Percentiles rank a stretch among this genome's conserved stretches.
phyloP scores from a whole-genome alignment of 2,329 filamentous ascomycete species.

The Colletotrichum magnum region DNA sequence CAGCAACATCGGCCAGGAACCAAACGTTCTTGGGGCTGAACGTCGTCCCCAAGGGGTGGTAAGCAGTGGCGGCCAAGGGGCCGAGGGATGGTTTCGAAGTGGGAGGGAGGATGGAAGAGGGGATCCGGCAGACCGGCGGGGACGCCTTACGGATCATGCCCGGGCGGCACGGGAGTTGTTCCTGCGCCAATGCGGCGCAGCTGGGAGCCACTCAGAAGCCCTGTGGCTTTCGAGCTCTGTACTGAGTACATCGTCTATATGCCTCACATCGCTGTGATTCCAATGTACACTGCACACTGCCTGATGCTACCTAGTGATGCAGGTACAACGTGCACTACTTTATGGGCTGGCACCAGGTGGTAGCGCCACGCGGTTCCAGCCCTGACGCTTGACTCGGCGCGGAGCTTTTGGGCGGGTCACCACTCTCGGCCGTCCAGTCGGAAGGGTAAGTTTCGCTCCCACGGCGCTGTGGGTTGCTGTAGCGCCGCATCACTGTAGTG shows the following conservation, averaged over 20 bases:
- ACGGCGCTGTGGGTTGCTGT: background rate
- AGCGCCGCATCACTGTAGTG: slow-evolving; percentile 7
- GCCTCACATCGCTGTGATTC: background rate
- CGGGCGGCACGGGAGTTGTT: slow-evolving; percentile 5
- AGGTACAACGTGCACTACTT: slow-evolving; percentile 24
- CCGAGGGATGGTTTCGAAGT: slow-evolving; percentile 3
- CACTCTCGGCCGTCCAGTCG: slow-evolving; percentile 32
- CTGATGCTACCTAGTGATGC: slow-evolving; percentile 29
- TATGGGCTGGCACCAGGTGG: too few species aligned
- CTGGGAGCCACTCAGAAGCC: too few species aligned
- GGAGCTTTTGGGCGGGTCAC: slow-evolving; percentile 26
- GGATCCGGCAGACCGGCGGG: slow-evolving; percentile 17
- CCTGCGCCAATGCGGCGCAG: background rate
- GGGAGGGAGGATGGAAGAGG: background rate
- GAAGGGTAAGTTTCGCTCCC: slow-evolving; percentile 21
- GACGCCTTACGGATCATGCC: background rate
- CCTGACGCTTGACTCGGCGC: slow-evolving; percentile 36
- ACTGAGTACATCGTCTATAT: background rate
- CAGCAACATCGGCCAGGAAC: slow-evolving; percentile 36
- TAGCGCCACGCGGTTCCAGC: slow-evolving; percentile 29
- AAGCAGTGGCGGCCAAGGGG: slow-evolving; percentile 5
- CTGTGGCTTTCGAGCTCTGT: background rate
- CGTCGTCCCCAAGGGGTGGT: background rate
- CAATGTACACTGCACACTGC: background rate
- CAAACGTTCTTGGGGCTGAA: slow-evolving; percentile 30